phyloP scores from a whole-genome alignment of 2,329 filamentous ascomycete species.

The Chrysosphaeria jannelii region DNA sequence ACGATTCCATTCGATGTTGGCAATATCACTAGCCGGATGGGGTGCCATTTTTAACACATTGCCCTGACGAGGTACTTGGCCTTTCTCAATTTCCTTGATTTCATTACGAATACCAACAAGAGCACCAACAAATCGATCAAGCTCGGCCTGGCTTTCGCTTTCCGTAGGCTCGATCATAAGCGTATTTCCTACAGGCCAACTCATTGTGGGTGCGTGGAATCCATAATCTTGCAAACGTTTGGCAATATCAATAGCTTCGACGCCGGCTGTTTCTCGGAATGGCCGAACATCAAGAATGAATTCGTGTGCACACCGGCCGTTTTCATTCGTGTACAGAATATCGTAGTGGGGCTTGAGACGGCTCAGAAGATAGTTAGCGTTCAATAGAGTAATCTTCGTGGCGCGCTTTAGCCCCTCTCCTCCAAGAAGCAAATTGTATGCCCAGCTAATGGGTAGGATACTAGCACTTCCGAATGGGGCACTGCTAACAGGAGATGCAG shows the following conservation, averaged over 20 bases:
- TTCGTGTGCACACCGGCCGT: constrained; percentile 78
- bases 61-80: constrained; percentile 37
- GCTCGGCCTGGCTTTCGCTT: constrained; percentile 69
- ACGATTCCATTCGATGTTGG: constrained; percentile 39
- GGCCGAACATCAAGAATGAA: constrained; percentile 77
- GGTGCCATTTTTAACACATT: constrained; percentile 80
- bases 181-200: constrained; percentile 80
- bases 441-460: constrained; percentile 82
- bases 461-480: constrained; percentile 68
- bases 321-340: constrained; percentile 77
- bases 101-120: constrained; percentile 64
- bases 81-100: constrained; percentile 58
- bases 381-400: constrained; percentile 76
- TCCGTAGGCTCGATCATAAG: constrained; percentile 97
- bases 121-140: constrained; percentile 79
- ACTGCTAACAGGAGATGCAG: constrained; percentile 41
- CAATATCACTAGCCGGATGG: constrained; percentile 55
- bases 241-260: constrained; percentile 84
- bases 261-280: constrained; percentile 53
- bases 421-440: constrained; percentile 88
- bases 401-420: constrained; percentile 56
- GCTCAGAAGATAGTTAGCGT: constrained; percentile 87
- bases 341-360: constrained; percentile 62
- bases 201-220: constrained; percentile 94
- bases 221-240: constrained; percentile 94